Conservation (phyloP, 768 basidiomycete species). For the Lactifluus rugatus region DNA sequence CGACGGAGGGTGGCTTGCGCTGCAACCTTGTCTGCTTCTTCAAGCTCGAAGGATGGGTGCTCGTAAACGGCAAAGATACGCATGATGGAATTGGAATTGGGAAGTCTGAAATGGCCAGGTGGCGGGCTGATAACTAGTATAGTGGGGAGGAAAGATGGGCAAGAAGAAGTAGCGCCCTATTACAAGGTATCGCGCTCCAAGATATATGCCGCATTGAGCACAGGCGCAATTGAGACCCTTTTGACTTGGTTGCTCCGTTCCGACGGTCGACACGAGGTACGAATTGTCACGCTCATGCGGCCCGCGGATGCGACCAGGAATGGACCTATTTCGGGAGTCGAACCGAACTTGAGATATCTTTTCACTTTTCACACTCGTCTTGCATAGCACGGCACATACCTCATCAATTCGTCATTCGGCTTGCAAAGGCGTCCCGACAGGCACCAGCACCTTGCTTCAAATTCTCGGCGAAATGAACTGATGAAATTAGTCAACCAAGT, state of each 20-base stretch:
- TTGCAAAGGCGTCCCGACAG: too few species aligned
- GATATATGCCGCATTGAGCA: neutral
- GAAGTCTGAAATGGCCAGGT: neutral
- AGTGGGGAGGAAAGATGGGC: neutral
- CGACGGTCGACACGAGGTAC: neutral
- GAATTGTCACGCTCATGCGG: neutral
- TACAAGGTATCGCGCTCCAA: neutral
- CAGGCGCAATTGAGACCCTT: neutral
- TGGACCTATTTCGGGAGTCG: neutral
- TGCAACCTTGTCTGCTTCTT: constrained; percentile 3
- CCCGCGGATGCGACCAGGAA: neutral
- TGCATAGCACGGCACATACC: too few species aligned
- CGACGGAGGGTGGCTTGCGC: constrained; percentile 8
- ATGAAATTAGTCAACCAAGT: too few species aligned
- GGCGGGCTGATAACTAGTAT: neutral
- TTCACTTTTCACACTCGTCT: too few species aligned
- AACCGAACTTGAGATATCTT: neutral
- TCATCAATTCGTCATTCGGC: too few species aligned
- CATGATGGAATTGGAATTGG: neutral
- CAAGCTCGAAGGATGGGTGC: constrained; percentile 18
- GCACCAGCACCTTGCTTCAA: too few species aligned
- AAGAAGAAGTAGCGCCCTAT: neutral
- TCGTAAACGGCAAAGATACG: constrained; percentile 20
- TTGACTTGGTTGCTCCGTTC: neutral
- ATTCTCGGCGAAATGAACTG: too few species aligned